Percentiles rank a stretch among this genome's conserved stretches.
Evolutionary conservation across 768 basidiomycete species (phyloP).

Genomic region (Agaricus subrufescens): DNA sequence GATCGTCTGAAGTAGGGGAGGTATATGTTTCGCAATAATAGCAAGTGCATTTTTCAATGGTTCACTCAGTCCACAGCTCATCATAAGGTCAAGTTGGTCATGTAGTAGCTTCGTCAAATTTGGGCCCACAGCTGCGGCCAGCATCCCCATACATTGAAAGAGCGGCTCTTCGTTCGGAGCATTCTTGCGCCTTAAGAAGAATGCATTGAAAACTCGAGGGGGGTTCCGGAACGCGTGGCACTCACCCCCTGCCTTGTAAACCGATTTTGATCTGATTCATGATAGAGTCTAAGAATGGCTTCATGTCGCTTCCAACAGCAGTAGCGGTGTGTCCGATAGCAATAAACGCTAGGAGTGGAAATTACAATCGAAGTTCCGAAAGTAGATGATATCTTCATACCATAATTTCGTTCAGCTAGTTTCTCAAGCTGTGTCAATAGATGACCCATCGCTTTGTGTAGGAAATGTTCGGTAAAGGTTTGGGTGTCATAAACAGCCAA

Average conservation of each 20-base stretch:
- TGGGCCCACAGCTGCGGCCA: slow-evolving; percentile 91
- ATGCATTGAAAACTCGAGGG: neutral
- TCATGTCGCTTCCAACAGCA: slow-evolving; percentile 92
- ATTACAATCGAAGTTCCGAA: slow-evolving; percentile 7
- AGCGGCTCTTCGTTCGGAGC: slow-evolving; percentile 92
- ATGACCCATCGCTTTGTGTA: slow-evolving; percentile 93
- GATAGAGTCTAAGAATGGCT: slow-evolving; percentile 88
- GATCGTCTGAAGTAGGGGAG: slow-evolving; percentile 85
- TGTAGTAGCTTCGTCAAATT: slow-evolving; percentile 94
- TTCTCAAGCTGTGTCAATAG: slow-evolving; percentile 85
- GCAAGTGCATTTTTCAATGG: slow-evolving; percentile 80
- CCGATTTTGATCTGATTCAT: slow-evolving; percentile 87
- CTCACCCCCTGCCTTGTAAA: slow-evolving; percentile 81
- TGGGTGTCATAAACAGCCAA: slow-evolving; percentile 93
- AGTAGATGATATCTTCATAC: slow-evolving; percentile 36
- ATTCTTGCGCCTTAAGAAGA: slow-evolving; percentile 64
- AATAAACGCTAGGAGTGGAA: slow-evolving; percentile 65
- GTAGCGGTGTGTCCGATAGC: slow-evolving; percentile 95
- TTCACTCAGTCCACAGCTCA: slow-evolving; percentile 89
- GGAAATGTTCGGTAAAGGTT: slow-evolving; percentile 85
- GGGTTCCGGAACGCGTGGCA: neutral
- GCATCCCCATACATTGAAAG: slow-evolving; percentile 96
- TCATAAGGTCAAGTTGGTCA: slow-evolving; percentile 95
- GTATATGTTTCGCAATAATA: slow-evolving; percentile 82
- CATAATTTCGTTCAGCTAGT: slow-evolving; percentile 82